Conservation (phyloP, 768 basidiomycete genomes). For the Austroboletus eburneus region DNA sequence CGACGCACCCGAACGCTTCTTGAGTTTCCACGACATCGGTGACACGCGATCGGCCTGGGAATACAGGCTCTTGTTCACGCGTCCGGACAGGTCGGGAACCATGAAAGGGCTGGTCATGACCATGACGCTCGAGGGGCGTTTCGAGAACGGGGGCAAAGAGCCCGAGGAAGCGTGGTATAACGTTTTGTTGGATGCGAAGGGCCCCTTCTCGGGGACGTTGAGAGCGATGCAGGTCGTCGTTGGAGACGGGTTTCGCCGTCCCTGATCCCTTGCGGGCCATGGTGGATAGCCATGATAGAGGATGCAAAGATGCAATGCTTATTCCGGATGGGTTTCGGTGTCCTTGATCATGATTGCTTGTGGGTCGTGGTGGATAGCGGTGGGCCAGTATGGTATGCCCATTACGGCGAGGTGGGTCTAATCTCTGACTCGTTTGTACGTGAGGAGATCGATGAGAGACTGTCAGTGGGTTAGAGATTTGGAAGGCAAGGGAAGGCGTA, state of each 20-base stretch:
- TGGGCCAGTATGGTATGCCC: too few relatives aligned
- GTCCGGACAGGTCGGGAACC: background rate
- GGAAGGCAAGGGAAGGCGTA: too few relatives aligned
- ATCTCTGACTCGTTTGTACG: too few relatives aligned
- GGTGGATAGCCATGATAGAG: too few relatives aligned
- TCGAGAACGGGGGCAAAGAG: background rate
- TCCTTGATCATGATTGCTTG: too few relatives aligned
- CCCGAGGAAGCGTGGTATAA: conserved; percentile 4
- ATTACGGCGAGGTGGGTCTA: too few relatives aligned
- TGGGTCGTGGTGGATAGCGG: too few relatives aligned
- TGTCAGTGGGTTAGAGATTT: too few relatives aligned
- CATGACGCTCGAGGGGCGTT: conserved; percentile 5
- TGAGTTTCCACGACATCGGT: background rate
- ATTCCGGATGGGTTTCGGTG: too few relatives aligned
- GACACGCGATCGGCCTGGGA: conserved; percentile 7
- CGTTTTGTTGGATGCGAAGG: background rate
- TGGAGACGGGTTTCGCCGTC: conserved; percentile 3
- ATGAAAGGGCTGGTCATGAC: conserved; percentile 8
- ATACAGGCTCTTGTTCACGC: conserved; percentile 2
- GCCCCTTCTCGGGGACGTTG: background rate
- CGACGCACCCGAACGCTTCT: background rate
- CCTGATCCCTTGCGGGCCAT: background rate
- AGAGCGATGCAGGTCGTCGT: conserved; percentile 4
- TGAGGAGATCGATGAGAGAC: too few relatives aligned
- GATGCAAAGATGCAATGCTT: too few relatives aligned